These are phyloP conservation scores for Cladosporium sp. DNA, from an alignment of 2,329 filamentous ascomycete genomes.

Conservation along the genomic window DNA sequence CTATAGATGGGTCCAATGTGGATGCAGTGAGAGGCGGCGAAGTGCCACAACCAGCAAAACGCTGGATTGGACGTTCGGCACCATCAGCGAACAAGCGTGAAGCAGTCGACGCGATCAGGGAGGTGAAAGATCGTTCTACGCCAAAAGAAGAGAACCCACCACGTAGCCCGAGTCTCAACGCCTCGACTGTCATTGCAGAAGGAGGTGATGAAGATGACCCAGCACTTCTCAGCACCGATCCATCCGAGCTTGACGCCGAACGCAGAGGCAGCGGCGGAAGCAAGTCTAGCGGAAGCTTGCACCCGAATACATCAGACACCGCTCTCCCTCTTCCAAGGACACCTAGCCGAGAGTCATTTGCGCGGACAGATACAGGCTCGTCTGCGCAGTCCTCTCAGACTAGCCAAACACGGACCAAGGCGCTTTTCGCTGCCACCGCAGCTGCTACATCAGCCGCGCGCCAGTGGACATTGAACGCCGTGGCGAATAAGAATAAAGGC, in stretches of 20 bases:
- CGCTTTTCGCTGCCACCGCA: conserved; percentile 28
- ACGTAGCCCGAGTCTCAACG: neutral
- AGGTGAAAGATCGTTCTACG: conserved; percentile 21
- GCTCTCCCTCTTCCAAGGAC: conserved; percentile 4
- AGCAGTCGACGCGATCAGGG: conserved; percentile 28
- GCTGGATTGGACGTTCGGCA: conserved; percentile 9
- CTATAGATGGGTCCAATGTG: conserved; percentile 26
- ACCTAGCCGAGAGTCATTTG: conserved; percentile 1
- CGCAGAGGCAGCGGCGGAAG: conserved; percentile 3
- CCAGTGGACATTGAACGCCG: conserved; percentile 30
- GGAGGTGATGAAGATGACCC: neutral
- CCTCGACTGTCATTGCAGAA: neutral
- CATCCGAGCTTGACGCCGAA: neutral
- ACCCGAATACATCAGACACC: neutral
- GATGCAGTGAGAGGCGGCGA: conserved; percentile 24
- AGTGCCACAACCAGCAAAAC: conserved; percentile 14
- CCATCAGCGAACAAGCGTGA: conserved; percentile 15
- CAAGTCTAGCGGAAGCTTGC: conserved; percentile 1
- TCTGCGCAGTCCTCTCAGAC: conserved; percentile 5
- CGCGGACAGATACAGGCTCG: conserved; percentile 7
- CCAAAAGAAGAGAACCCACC: neutral
- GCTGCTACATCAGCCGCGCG: conserved; percentile 31
- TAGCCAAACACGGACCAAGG: conserved; percentile 20
- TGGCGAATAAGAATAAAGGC: conserved; percentile 19
- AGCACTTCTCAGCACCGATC: neutral